Percentiles rank a stretch among this genome's conserved stretches.
Evolutionary conservation across 2,329 filamentous ascomycete genomes (phyloP).

Genomic region (Biscogniauxia sp.): DNA sequence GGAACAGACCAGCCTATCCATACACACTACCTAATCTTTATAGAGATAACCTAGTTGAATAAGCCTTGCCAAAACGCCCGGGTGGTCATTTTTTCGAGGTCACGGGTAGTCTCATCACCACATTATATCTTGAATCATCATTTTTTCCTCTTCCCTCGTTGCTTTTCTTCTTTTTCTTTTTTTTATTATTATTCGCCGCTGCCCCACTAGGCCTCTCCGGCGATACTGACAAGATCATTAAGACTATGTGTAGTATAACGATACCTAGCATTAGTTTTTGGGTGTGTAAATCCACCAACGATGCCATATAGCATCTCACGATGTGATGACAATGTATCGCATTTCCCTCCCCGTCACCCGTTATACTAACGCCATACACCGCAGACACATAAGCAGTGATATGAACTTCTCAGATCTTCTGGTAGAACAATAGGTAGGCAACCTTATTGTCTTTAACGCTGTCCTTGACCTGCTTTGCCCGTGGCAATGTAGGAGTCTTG

Average conservation of each 20-base stretch:
- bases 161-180: too few relatives aligned
- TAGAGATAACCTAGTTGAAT: too few relatives aligned
- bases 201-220: too few relatives aligned
- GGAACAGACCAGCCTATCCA: too few relatives aligned
- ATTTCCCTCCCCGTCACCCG: background rate
- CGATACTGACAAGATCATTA: background rate
- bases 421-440: conserved; percentile 94
- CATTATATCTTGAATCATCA: too few relatives aligned
- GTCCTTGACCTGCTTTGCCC: conserved; percentile 58
- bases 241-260: background rate
- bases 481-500: conserved; percentile 48
- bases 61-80: too few relatives aligned
- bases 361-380: background rate
- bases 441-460: conserved; percentile 90
- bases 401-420: conserved; percentile 55
- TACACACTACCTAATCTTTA: too few relatives aligned
- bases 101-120: too few relatives aligned
- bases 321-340: background rate
- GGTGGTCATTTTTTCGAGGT: too few relatives aligned
- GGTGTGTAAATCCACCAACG: background rate
- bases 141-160: too few relatives aligned
- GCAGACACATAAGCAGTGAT: background rate
- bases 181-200: too few relatives aligned
- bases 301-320: background rate
- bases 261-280: background rate